Evolutionary conservation across 805 yeast species (phyloP).

Genomic region (Saturnispora dispora): DNA sequence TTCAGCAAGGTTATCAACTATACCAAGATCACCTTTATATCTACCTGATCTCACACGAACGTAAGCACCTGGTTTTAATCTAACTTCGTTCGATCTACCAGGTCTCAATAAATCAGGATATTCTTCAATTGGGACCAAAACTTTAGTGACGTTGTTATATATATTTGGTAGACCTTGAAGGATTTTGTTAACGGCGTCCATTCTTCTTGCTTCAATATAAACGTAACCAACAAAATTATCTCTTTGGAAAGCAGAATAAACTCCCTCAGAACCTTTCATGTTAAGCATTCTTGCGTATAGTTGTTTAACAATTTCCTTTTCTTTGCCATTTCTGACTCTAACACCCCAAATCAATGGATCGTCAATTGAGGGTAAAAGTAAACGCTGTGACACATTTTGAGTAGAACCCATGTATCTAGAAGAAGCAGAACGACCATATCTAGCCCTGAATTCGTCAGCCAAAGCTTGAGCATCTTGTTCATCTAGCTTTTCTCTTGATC

Average conservation of each 20-base stretch:
- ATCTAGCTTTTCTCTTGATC: conserved; percentile 67
- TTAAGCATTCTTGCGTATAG: conserved; percentile 77
- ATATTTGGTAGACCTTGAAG: conserved; percentile 85
- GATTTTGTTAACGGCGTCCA: conserved; percentile 85
- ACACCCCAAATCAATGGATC: conserved; percentile 97
- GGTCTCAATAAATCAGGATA: conserved; percentile 89
- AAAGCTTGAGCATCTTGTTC: conserved; percentile 92
- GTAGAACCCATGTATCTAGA: conserved; percentile 77
- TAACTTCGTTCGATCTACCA: conserved; percentile 77
- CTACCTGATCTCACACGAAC: conserved; percentile 86
- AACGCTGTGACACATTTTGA: conserved; percentile 84
- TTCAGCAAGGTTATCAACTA: conserved; percentile 87
- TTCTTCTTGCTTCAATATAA: conserved; percentile 88
- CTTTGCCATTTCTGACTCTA: conserved; percentile 87
- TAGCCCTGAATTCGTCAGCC: conserved; percentile 85
- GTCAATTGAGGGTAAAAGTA: conserved; percentile 88
- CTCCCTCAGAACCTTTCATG: conserved; percentile 70
- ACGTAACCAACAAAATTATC: conserved; percentile 88
- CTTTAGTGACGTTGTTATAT: conserved; percentile 47
- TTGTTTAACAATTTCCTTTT: conserved; percentile 81
- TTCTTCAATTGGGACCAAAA: conserved; percentile 91
- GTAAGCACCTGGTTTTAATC: conserved; percentile 84
- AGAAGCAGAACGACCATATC: conserved; percentile 80
- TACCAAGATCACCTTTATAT: conserved; percentile 86
- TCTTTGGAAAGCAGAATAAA: conserved; percentile 86